phyloP scores from a whole-genome alignment of 2,329 filamentous ascomycete genomes.

The Neobulgaria alba region DNA sequence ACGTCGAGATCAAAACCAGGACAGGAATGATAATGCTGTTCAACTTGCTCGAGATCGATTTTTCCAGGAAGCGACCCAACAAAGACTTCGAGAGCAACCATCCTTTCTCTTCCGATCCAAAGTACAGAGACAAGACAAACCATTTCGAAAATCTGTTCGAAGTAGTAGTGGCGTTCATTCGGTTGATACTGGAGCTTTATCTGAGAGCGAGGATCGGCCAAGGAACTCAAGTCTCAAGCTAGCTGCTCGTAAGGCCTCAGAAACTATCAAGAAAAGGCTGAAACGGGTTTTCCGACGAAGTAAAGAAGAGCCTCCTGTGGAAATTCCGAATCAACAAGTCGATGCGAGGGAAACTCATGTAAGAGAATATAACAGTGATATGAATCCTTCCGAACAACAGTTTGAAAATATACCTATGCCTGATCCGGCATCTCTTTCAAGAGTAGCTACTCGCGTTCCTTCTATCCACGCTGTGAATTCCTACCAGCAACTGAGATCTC shows the following conservation, averaged over 20 bases:
- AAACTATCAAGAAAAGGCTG: constrained; percentile 51
- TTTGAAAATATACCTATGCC: constrained; percentile 30
- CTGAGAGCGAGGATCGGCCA: neutral
- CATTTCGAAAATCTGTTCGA: constrained; percentile 42
- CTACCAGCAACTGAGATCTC: constrained; percentile 40
- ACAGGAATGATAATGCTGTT: constrained; percentile 29
- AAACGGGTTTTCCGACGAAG: constrained; percentile 45
- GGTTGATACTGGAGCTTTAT: neutral
- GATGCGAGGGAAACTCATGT: constrained; percentile 32
- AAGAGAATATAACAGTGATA: constrained; percentile 17
- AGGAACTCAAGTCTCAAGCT: constrained; percentile 35
- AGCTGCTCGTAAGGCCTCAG: constrained; percentile 54
- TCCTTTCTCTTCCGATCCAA: constrained; percentile 38
- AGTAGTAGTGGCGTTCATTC: constrained; percentile 31
- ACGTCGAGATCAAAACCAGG: neutral
- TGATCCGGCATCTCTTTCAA: constrained; percentile 38
- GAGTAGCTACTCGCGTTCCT: constrained; percentile 41
- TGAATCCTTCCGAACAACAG: constrained; percentile 22
- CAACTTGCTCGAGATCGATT: constrained; percentile 32
- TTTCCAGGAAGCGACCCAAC: constrained; percentile 29
- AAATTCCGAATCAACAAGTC: constrained; percentile 45
- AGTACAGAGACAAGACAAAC: constrained; percentile 21
- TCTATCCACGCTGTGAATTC: constrained; percentile 41
- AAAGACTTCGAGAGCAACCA: constrained; percentile 33
- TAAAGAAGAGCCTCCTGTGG: constrained; percentile 27